Base-by-base conservation (phyloP, 2,329 filamentous ascomycete genomes). In the Pseudogymnoascus sp. region DNA sequence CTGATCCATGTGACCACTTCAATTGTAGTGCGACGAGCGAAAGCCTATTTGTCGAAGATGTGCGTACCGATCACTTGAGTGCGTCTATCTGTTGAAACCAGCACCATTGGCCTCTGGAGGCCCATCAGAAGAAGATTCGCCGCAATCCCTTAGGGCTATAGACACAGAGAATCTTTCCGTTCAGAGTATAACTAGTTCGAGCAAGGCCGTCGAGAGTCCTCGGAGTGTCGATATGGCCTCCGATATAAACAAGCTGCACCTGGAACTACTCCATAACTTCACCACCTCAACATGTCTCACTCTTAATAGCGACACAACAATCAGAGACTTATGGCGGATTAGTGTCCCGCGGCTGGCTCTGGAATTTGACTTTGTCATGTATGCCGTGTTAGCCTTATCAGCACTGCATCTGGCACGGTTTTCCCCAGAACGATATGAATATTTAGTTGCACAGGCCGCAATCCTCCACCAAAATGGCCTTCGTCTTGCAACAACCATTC, bases 221-320 rank as follows among this genome's bases (percentile, higher is more conserved):
- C 44, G 12, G 28, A 44, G n/a, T 42, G 28, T 16, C 37, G 50
- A 50, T 31, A 5, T 68, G 4, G 4, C 14, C 46, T 31, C 46
- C n/a, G 46, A 31, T 8, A 53, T 78, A 16, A 77, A 78, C 23
- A 66, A 80, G 1, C 68, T 76, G 10, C 79, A 83, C 53, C 74
- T 83, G 7, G 80, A 84, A 66, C 75, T 84, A 1, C 73, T 84
- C 5, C 80, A 84, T 67, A 80, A 84, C 70, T 84, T 77, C 66
- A 77, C 76, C 50, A 79, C 77, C 0, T 77, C 76, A 8, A 84
- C 82, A 0, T 77, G 76, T 61, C 72, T 75, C n/a, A 82, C 81
- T 0, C 70, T 84, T 2, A 76, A 77, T 4, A 72, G 71, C 5
- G 75, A 79, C 38, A 72, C 76, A 0, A 67, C 71, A 5, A 66